Evolutionary conservation across 345 rosid species (phyloP).

Genomic region (Ailanthus altissimus): DNA sequence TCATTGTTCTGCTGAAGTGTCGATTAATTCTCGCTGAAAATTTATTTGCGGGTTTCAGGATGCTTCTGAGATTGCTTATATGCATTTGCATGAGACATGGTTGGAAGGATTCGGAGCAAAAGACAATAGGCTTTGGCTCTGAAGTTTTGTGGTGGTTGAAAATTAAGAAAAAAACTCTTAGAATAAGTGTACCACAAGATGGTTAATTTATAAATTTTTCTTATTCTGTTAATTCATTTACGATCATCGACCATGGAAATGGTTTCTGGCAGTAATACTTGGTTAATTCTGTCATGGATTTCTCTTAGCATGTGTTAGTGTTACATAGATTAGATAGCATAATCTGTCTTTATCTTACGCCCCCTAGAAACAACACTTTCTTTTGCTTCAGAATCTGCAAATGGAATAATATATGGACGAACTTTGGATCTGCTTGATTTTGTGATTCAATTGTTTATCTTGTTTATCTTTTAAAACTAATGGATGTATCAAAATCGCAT

Average conservation of each 20-base stretch:
- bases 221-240: not conserved
- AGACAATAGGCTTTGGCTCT: constrained; percentile 49
- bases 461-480: too few relatives aligned
- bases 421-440: too few relatives aligned
- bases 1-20: not conserved
- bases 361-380: too few relatives aligned
- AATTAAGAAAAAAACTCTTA: not conserved
- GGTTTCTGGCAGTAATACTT: not conserved
- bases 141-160: constrained; percentile 20
- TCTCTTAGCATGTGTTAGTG: not conserved
- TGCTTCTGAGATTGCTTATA: constrained; percentile 35
- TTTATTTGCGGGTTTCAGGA: constrained; percentile 35
- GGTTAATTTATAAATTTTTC: not conserved
- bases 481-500: too few relatives aligned
- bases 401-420: too few relatives aligned
- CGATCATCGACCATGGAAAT: not conserved
- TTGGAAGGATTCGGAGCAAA: constrained; percentile 46
- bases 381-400: too few relatives aligned
- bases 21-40: constrained; percentile 9
- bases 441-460: too few relatives aligned
- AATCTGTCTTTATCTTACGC: too few relatives aligned
- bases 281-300: not conserved
- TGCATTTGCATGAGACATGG: constrained; percentile 79
- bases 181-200: not conserved
- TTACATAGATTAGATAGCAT: not conserved